Evolutionary conservation across 2,329 filamentous ascomycete genomes (phyloP).

Genomic region (Trichoderma koningiopsis): DNA sequence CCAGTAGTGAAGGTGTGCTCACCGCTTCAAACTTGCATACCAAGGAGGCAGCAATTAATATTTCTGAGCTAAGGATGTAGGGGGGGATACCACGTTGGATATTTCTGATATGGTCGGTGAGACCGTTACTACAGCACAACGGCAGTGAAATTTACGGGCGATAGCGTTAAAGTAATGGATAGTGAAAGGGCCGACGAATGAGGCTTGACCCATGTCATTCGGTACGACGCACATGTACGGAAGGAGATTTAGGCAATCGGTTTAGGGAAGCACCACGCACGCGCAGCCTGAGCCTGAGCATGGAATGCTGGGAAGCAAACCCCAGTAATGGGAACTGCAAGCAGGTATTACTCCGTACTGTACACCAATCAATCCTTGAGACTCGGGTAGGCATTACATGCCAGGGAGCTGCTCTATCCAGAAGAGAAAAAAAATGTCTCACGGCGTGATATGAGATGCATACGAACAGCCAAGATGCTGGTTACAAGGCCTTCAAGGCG

Average conservation of each 20-base stretch:
- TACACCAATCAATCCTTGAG: slow-evolving; percentile 5
- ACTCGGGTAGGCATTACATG: slow-evolving; percentile 11
- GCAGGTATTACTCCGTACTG: slow-evolving; percentile 5
- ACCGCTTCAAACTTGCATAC: slow-evolving; percentile 6
- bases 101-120: slow-evolving; percentile 17
- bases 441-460: slow-evolving; percentile 17
- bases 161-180: background rate
- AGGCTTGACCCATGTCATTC: slow-evolving; percentile 5
- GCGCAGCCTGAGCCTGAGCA: slow-evolving; percentile 1
- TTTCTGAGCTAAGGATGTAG: background rate
- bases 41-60: slow-evolving; percentile 6
- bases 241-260: background rate
- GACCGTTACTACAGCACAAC: slow-evolving; percentile 5
- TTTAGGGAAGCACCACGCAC: slow-evolving; percentile 6
- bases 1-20: slow-evolving; percentile 6
- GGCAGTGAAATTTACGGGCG: background rate
- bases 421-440: slow-evolving; percentile 16
- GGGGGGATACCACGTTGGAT: background rate
- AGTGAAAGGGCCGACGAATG: background rate
- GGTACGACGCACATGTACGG: slow-evolving; percentile 6
- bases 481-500: slow-evolving; percentile 13
- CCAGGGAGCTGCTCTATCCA: slow-evolving; percentile 13
- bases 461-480: background rate
- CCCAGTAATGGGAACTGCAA: background rate
- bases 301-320: slow-evolving; percentile 1